Conservation (phyloP, 257 asterid species). For the Cinchona pubescens region DNA sequence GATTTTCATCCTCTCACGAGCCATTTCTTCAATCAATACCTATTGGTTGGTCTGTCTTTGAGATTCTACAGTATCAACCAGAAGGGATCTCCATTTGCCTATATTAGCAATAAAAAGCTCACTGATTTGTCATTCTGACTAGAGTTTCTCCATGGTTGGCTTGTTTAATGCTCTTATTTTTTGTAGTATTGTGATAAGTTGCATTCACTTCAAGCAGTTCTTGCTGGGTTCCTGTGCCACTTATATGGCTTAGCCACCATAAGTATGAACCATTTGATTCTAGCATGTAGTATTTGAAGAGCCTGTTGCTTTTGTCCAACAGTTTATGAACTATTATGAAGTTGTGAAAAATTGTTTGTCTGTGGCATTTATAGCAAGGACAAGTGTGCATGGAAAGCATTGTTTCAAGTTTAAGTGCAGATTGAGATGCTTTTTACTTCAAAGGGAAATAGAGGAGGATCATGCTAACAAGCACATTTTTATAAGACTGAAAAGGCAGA, state of each 20-base stretch:
- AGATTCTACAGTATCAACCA: background rate
- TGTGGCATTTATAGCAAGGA: background rate
- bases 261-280: background rate
- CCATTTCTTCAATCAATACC: background rate
- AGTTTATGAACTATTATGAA: background rate
- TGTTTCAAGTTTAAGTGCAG: background rate
- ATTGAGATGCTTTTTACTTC: background rate
- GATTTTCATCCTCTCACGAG: background rate
- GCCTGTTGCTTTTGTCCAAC: no score
- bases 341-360: background rate
- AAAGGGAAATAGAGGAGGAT: background rate
- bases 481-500: background rate
- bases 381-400: background rate
- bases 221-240: background rate
- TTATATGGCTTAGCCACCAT: background rate
- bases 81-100: background rate
- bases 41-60: background rate
- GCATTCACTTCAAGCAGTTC: background rate
- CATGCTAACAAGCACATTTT: background rate
- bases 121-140: background rate
- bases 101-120: background rate
- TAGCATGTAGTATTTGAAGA: no score
- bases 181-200: background rate
- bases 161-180: background rate
- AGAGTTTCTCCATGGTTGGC: background rate